A percentile compares a stretch with the other conserved stretches of the same genome.
Conservation (phyloP, 495 filamentous ascomycete species). For the Talaromyces liani region DNA sequence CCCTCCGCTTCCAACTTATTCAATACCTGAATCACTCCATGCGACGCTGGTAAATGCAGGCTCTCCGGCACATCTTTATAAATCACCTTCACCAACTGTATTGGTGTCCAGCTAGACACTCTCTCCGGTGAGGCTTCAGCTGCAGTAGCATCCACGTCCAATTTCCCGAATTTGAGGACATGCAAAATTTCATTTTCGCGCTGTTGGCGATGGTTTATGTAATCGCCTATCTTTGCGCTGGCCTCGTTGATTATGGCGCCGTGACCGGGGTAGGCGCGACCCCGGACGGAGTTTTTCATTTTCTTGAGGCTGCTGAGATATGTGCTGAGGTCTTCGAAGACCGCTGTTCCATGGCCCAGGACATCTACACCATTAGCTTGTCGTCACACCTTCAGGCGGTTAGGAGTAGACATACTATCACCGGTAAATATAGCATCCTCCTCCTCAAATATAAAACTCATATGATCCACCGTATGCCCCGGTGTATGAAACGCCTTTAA, state of each 20-base stretch:
- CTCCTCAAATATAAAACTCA: conserved; percentile 61
- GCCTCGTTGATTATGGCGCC: conserved; percentile 68
- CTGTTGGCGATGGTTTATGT: conserved; percentile 70
- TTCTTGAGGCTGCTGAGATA: conserved; percentile 68
- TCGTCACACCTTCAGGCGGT: not conserved
- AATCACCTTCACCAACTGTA: conserved; percentile 79
- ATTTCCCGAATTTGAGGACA: conserved; percentile 44
- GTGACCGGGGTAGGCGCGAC: conserved; percentile 84
- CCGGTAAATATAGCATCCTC: conserved; percentile 88
- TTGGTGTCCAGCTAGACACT: conserved; percentile 49
- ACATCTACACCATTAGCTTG: conserved; percentile 45
- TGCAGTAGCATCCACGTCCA: conserved; percentile 16
- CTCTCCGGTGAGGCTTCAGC: conserved; percentile 22
- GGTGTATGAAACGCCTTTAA: conserved; percentile 70
- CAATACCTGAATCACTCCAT: conserved; percentile 61
- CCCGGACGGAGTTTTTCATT: conserved; percentile 58
- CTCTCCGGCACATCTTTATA: conserved; percentile 72
- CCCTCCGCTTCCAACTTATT: conserved; percentile 63
- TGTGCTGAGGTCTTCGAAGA: conserved; percentile 72
- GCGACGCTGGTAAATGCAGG: conserved; percentile 64
- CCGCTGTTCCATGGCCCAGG: conserved; percentile 85
- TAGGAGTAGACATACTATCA: conserved; percentile 49
- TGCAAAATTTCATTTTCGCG: conserved; percentile 76
- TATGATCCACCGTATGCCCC: conserved; percentile 83
- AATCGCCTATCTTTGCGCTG: conserved; percentile 60